Evolutionary conservation across 148 eudicot genomes (phyloP), one percentile per base, ranked within the genome.

Genomic region (Persicaria maculosa): DNA sequence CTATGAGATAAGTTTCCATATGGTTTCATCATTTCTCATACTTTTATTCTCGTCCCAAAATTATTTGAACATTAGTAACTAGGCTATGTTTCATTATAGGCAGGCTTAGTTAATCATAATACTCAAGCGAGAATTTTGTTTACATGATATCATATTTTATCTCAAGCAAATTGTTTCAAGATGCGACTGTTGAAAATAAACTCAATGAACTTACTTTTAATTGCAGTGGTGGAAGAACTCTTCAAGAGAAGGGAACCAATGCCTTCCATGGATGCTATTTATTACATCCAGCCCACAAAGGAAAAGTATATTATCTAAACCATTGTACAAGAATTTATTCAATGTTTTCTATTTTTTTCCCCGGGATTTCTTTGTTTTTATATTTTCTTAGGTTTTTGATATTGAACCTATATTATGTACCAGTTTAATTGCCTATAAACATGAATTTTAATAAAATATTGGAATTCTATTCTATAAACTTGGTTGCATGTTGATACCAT

Each of bases 181-280:
- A 19, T 57, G 19, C 7, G 25, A 6, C 9, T 7, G 25, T 7
- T 25, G 5, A 17, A 57, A 17, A 17, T 20, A 10, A 57, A 20
- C 62, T 57, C 19, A 17, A 22, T 57, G 17, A 19, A 57, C 19
- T 57, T 57, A 20, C 65, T 2, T 22, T 4, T 48, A 59, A 9
- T 44, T 83, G 83, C 84, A 96, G 99, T 96, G 99, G 99, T 96
- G 77, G 99, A 96, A 86, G 99, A 96, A 80, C 89, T 96, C 76
- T 96, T 88, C 74, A 84, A 89, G 85, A 86, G 99, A 85, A 87
- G 99, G 83, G 86, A 96, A 77, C 97, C 99, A 71, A 76, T 96
- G 88, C 97, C 97, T n/a, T 86, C 97, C 61, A 78, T 96, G 93
- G 99, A 92, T 79, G 99, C 91, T 25, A 82, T 96, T 76, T 96